phyloP scores from a whole-genome alignment of 2,329 filamentous ascomycete genomes.

The Colletotrichum siamense region DNA sequence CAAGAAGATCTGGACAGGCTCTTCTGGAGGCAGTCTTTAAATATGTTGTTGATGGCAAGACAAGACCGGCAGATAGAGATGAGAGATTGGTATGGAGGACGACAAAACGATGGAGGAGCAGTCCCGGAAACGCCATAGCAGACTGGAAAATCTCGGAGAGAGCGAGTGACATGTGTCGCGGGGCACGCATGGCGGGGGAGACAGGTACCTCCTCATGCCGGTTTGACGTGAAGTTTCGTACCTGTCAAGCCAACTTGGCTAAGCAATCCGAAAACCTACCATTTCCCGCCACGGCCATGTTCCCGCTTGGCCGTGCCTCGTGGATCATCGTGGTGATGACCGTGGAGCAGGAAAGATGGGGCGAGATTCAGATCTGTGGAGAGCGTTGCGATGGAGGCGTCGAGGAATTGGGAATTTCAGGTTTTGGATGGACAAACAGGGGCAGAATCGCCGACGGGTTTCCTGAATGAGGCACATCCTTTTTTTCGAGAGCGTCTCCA shows the following conservation, averaged over 20 bases:
- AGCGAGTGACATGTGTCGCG: conserved; percentile 1
- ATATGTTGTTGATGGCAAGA: conserved; percentile 17
- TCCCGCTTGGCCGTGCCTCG: neutral
- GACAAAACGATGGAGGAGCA: neutral
- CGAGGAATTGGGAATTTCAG: conserved; percentile 9
- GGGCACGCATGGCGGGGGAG: neutral
- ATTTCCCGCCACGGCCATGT: neutral
- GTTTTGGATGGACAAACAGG: neutral
- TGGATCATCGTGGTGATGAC: conserved; percentile 4
- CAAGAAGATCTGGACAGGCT: neutral
- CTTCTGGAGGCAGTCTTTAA: conserved; percentile 10
- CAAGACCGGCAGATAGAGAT: neutral
- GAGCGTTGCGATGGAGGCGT: conserved; percentile 6
- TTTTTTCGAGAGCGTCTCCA: neutral
- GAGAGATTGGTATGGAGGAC: neutral
- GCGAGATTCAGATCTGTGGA: conserved; percentile 20
- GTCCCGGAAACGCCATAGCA: neutral
- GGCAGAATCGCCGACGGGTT: neutral
- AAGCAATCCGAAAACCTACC: conserved; percentile 9
- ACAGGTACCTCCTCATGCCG: neutral
- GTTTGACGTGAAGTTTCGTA: neutral
- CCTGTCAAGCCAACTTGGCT: conserved; percentile 4
- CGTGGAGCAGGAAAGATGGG: conserved; percentile 19
- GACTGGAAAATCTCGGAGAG: neutral
- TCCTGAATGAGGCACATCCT: neutral